Evolutionary conservation across 2,329 filamentous ascomycete genomes (phyloP), one percentile per base, ranked within the genome.

Genomic region (Clarireedia monteithiana): DNA sequence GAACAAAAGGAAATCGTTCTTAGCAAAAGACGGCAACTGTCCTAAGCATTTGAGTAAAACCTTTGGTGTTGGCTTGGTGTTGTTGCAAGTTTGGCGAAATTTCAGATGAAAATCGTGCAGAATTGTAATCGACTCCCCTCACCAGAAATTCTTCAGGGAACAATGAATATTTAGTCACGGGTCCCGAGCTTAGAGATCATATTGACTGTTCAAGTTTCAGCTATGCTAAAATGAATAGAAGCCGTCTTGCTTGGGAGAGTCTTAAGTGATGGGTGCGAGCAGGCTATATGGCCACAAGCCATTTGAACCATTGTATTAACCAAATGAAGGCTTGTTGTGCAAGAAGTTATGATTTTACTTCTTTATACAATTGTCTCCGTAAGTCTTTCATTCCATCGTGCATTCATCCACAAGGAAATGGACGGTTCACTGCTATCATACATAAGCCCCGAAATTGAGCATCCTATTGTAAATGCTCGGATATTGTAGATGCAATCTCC

Each of bases 21-120:
- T 42, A 7, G 39, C 14, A 20, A 42, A n/a, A 42, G 5, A 40
- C 14, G 5, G 39, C 15, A 40, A 40, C 7, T 30, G 27, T 30
- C 12, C 45, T 17, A 23, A 24, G 23, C 24, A 38, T 80, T 9
- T 80, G 75, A 70, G 81, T 20, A 80, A 2, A 82, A 83, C 62
- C 77, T 80, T 72, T 83, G 0, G 67, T 84, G n/a, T 71, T 68
- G 44, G 67, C 78, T 17, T 64, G 65, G 17, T 64, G 20, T 50
- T 23, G 14, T 48, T n/a, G 34, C 23, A 36, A 36, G 30, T 12
- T 9, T 34, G 10, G 30, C 12, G 30, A 12, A 12, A 4, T 12
- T 34, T 12, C 14, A 12, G 10, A 34, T 34, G 30, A 12, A 12
- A 34, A 34, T 34, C 9, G 30, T 10, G 4, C 30, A 14, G 10